Conservation (phyloP, 768 basidiomycete species). For the Phlebiopsis gigantea region DNA sequence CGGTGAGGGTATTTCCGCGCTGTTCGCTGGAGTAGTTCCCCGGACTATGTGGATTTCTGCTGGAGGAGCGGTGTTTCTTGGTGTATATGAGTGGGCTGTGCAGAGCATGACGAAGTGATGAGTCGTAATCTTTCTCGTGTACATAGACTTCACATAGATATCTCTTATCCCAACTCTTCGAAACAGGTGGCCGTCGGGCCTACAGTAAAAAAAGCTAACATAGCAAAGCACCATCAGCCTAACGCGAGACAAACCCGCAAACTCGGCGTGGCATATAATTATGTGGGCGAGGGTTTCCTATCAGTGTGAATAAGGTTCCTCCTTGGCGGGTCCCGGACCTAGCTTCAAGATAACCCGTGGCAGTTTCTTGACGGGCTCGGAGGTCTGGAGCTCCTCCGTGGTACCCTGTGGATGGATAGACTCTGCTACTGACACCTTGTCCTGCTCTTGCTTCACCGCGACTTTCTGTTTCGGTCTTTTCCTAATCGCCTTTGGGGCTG, state of each 20-base stretch:
- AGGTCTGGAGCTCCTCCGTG: slow-evolving; percentile 11
- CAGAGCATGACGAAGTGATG: slow-evolving; percentile 19
- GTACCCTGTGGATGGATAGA: neutral
- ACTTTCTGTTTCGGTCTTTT: slow-evolving; percentile 3
- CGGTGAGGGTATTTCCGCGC: slow-evolving; percentile 64
- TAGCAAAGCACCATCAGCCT: no score
- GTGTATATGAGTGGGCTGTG: slow-evolving; percentile 87
- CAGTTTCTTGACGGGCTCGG: slow-evolving; percentile 35
- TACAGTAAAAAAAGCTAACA: no score
- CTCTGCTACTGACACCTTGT: neutral
- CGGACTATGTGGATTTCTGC: slow-evolving; percentile 95
- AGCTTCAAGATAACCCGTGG: slow-evolving; percentile 56
- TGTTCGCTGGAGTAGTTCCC: slow-evolving; percentile 86
- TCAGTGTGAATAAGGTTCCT: no score
- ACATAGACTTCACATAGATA: neutral
- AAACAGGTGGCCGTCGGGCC: no score
- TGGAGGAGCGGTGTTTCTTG: slow-evolving; percentile 95
- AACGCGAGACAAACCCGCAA: no score
- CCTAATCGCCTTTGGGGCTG: neutral
- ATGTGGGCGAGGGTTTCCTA: no score
- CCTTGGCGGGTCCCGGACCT: slow-evolving; percentile 28
- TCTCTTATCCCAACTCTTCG: neutral
- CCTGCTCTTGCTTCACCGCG: neutral
- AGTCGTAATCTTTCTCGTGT: neutral
- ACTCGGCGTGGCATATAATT: no score